These are phyloP conservation scores for Solanum clarkiae DNA, from an alignment of 257 asterid genomes.

Conservation along the genomic window DNA sequence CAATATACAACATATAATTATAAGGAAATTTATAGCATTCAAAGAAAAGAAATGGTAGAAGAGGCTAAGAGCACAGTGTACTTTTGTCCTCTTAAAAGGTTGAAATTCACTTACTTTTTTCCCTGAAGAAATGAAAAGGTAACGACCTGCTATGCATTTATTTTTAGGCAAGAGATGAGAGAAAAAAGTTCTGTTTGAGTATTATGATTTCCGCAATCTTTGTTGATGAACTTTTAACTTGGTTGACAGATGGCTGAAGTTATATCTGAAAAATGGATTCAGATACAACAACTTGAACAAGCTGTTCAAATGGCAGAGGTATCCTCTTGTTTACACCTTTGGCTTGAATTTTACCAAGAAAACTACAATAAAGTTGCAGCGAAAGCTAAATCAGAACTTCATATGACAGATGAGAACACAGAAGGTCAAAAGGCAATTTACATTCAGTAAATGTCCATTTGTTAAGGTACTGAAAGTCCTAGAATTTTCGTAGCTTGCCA, in stretches of 20 bases:
- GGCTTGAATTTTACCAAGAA: neutral
- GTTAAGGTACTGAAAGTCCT: conserved; percentile 33
- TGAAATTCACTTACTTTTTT: neutral
- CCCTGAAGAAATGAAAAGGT: neutral
- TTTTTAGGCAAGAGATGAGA: neutral
- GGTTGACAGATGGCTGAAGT: conserved; percentile 40
- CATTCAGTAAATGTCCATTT: conserved; percentile 53
- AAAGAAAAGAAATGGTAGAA: neutral
- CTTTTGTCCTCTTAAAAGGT: neutral
- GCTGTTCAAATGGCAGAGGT: conserved; percentile 87
- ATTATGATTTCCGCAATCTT: neutral
- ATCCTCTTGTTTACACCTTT: neutral
- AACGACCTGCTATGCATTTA: neutral
- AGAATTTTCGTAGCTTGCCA: neutral
- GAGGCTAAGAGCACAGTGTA: neutral
- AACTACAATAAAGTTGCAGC: neutral
- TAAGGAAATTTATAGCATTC: neutral
- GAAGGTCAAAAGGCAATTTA: conserved; percentile 33
- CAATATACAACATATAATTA: neutral
- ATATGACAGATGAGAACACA: conserved; percentile 38
- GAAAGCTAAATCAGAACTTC: neutral
- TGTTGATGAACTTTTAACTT: neutral
- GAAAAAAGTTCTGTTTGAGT: neutral
- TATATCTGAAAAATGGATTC: conserved; percentile 85
- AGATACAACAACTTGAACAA: conserved; percentile 85